A percentile compares a stretch with the other conserved stretches of the same genome.
phyloP scores from a whole-genome alignment of 1,139 yeast species.

The Pichia sorboxylosa region DNA sequence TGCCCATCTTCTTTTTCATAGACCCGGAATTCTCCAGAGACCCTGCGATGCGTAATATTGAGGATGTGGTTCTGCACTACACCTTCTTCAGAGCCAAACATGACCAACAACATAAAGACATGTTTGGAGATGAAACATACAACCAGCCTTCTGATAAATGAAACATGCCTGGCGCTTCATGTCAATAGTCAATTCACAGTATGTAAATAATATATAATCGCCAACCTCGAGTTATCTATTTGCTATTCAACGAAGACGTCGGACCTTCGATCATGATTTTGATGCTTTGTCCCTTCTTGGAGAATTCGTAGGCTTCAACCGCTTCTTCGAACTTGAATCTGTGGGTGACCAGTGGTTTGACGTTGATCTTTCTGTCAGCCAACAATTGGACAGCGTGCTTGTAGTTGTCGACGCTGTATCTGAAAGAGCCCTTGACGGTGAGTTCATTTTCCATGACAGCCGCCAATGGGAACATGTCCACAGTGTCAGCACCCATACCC shows the following conservation, averaged over 20 bases:
- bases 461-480: slow-evolving; percentile 55
- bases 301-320: slow-evolving; percentile 66
- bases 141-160: not conserved
- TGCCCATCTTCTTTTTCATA: slow-evolving; percentile 97
- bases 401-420: slow-evolving; percentile 76
- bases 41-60: slow-evolving; percentile 84
- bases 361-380: slow-evolving; percentile 49
- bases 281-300: slow-evolving; percentile 41
- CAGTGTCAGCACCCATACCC: slow-evolving; percentile 41
- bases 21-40: slow-evolving; percentile 97
- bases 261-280: slow-evolving; percentile 54
- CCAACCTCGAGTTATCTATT: too few relatives aligned
- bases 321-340: slow-evolving; percentile 66
- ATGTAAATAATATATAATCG: too few relatives aligned
- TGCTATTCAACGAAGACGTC: slow-evolving; percentile 10
- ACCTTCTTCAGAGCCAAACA: slow-evolving; percentile 69
- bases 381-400: slow-evolving; percentile 60
- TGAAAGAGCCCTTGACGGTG: slow-evolving; percentile 62
- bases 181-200: too few relatives aligned
- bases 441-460: slow-evolving; percentile 62
- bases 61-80: slow-evolving; percentile 83
- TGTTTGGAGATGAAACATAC: slow-evolving; percentile 11
- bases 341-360: slow-evolving; percentile 64
- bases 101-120: slow-evolving; percentile 18
- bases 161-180: too few relatives aligned